Evolutionary conservation across 805 yeast species (phyloP), one percentile per base, ranked within the genome.

Genomic region (Wickerhamomyces chambardii): DNA sequence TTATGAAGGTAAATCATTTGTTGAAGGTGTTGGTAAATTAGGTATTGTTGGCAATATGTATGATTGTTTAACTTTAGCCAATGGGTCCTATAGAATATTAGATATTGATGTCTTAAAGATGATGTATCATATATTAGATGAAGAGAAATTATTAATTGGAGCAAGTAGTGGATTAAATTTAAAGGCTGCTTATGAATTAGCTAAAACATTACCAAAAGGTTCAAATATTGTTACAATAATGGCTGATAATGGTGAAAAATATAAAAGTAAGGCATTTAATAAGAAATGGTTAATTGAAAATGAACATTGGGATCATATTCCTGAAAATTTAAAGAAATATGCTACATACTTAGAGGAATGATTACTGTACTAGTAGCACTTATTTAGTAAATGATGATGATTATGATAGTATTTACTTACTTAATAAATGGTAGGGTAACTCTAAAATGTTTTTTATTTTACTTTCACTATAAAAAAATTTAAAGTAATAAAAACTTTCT

Each of bases 11-110:
- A 30, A 28, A 7, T 47, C 52, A 2, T 47, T 49, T 30, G 45
- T 49, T 15, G 54, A 49, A 30, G 54, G 54, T 7, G 35, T 49
- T 27, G 54, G 54, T 11, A 48, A 48, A 34, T 33, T 42, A 29
- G 45, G 41, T 15, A 32, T 44, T 9, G 44, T 50, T 4, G 51
- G 46, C 9, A 49, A 49, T 32, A 29, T 47, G 43, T 12, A 25
- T 6, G 52, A 43, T 27, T 34, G 37, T 1, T 33, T 49, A 9
- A 40, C 43, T 6, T 18, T 42, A 6, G 37, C 45, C 12, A 47
- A 45, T 36, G 44, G 40, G 3, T 42, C 46, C 2, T 28, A 39
- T 17, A 40, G 48, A 11, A 33, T 43, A 14, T 28, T 39, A 8
- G 54, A 49, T 17, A 31, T 32, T 2, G 49, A 46, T 16, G 40